Percentiles rank a stretch among this genome's conserved stretches.
These are phyloP conservation scores for Citrullus colocynthis DNA, from an alignment of 306 rosid species.

Conservation along the genomic window DNA sequence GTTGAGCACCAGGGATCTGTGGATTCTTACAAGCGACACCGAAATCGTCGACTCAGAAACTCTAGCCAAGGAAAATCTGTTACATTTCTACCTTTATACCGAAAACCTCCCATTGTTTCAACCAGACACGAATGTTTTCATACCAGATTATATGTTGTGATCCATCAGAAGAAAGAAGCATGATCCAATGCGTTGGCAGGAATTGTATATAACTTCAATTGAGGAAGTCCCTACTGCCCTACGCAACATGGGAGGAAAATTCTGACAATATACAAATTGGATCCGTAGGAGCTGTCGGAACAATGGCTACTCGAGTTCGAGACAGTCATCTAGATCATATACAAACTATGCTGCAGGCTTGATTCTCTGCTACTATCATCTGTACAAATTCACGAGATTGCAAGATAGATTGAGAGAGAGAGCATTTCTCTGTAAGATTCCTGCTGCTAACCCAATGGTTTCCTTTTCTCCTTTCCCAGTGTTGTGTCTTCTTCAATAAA, in stretches of 20 bases:
- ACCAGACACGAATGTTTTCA: constrained; percentile 27
- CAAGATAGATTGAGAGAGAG: background rate
- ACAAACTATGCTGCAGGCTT: background rate
- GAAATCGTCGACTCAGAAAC: constrained; percentile 42
- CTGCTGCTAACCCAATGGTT: background rate
- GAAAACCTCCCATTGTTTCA: constrained; percentile 35
- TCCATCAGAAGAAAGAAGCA: background rate
- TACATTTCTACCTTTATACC: constrained; percentile 37
- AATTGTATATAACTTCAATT: background rate
- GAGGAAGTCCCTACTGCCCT: background rate
- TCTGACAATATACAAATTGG: background rate
- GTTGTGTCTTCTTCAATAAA: background rate
- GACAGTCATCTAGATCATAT: background rate
- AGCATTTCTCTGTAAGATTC: background rate
- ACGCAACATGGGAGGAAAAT: background rate
- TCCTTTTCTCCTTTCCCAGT: background rate
- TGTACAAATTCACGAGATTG: background rate
- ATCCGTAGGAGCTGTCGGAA: background rate
- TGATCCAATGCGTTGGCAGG: background rate
- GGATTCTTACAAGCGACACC: constrained; percentile 38
- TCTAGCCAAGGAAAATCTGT: constrained; percentile 45
- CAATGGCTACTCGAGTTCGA: background rate
- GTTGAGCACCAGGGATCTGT: constrained; percentile 41
- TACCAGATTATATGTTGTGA: constrained; percentile 51
- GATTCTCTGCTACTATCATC: background rate